Evolutionary conservation across 2,329 filamentous ascomycete genomes (phyloP).

Genomic region (Arthrocladium fulminans): DNA sequence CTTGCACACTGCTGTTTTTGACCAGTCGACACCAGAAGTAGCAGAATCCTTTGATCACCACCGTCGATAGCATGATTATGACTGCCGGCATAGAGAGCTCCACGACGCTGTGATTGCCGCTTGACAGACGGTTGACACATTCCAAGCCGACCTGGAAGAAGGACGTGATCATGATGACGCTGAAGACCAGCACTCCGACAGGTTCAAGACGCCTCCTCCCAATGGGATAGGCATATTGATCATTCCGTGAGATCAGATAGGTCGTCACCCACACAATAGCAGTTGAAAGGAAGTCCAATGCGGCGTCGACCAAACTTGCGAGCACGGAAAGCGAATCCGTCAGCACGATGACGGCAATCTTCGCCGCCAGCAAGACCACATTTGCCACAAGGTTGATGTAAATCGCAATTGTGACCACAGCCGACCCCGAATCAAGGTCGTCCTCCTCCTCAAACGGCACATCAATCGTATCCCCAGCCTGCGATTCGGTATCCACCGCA

Average conservation of each 20-base stretch:
- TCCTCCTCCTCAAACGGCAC: slow-evolving; percentile 36
- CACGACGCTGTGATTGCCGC: slow-evolving; percentile 58
- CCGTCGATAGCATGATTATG: slow-evolving; percentile 69
- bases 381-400: slow-evolving; percentile 79
- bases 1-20: slow-evolving; percentile 77
- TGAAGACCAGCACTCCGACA: slow-evolving; percentile 71
- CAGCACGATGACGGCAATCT: slow-evolving; percentile 66
- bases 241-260: slow-evolving; percentile 61
- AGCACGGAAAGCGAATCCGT: slow-evolving; percentile 72
- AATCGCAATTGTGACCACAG: slow-evolving; percentile 76
- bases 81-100: slow-evolving; percentile 64
- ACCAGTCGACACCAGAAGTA: slow-evolving; percentile 85
- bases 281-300: slow-evolving; percentile 71
- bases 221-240: slow-evolving; percentile 70
- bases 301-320: slow-evolving; percentile 68
- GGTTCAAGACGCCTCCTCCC: slow-evolving; percentile 68
- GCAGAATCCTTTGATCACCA: slow-evolving; percentile 70
- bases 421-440: slow-evolving; percentile 58
- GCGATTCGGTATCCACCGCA: slow-evolving; percentile 2
- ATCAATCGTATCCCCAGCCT: slow-evolving; percentile 34
- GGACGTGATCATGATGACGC: slow-evolving; percentile 76
- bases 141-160: slow-evolving; percentile 70
- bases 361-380: slow-evolving; percentile 61
- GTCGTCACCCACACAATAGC: slow-evolving; percentile 74
- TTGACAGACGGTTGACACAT: slow-evolving; percentile 56